Base-by-base conservation (phyloP, 2,329 filamentous ascomycete genomes). In the Sclerotinia borealis region DNA sequence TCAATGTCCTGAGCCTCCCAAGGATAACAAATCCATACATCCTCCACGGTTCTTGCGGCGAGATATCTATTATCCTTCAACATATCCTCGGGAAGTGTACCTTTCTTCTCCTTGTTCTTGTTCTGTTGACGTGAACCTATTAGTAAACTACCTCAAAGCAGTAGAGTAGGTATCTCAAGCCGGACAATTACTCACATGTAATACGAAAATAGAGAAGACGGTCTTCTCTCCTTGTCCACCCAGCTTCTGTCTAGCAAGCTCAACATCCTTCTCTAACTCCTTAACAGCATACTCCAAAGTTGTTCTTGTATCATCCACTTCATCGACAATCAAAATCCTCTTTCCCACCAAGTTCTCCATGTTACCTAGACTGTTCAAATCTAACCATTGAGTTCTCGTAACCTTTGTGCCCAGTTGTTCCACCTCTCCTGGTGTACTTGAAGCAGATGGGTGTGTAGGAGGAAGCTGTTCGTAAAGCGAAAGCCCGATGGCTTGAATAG, bases 21-120 rank as follows among this genome's bases (percentile, higher is more conserved):
- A 19, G 95, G 95, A 79, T 99, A 99, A 83, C 92, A 96, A 76
- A 98, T 98, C 95, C 95, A 99, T 69, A 92, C 88, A 78, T 99
- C 93, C n/a, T 84, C 85, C 37, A 96, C 90, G 7, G 93, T 98
- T 74, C 89, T 82, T 27, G 95, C 92, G 27, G 95, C 95, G 69
- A 90, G 78, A 79, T 99, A 99, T 72, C 89, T 83, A 63, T 84
- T 84, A 62, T 86, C 78, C 47, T 82, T 78, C 68, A 93, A 81
- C 84, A 98, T 92, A 43, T 92, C 87, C 25, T 85, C 73, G 13
- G 95, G 93, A 63, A 99, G 82, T 25, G 79, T 79, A 61, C 95
- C 95, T 83, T 97, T 96, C 87, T 99, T 99, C 62, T 80, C 68
- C 85, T 99, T 98, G 78, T 97, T 86, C 86, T 99, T 99, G 84